Conservation (phyloP, 2,329 filamentous ascomycete species). For the Exophiala bonariae region DNA sequence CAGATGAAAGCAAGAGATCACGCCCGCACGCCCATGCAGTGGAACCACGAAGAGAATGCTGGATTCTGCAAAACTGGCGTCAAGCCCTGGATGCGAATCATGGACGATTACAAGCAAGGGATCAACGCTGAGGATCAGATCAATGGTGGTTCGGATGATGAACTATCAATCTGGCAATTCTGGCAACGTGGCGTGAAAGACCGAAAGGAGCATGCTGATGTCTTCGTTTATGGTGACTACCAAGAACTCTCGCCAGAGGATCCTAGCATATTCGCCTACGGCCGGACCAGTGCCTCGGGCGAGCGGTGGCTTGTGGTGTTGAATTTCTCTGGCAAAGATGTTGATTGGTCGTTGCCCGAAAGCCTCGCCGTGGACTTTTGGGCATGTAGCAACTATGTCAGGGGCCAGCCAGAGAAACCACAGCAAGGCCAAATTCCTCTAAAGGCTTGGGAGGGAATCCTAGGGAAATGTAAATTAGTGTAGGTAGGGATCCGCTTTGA, state of each 20-base stretch:
- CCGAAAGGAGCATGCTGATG: constrained; percentile 26
- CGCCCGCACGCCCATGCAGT: constrained; percentile 33
- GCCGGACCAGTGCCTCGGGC: constrained; percentile 13
- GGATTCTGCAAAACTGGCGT: constrained; percentile 25
- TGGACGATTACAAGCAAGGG: constrained; percentile 51
- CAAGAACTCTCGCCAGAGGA: constrained; percentile 23
- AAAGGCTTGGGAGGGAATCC: constrained; percentile 27
- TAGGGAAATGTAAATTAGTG: constrained; percentile 21
- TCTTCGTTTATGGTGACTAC: constrained; percentile 29
- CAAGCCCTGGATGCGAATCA: constrained; percentile 61
- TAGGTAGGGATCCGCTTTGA: too few species aligned
- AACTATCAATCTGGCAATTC: constrained; percentile 29
- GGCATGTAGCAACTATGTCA: constrained; percentile 24
- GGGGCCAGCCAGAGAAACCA: constrained; percentile 20
- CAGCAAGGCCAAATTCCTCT: constrained; percentile 17
- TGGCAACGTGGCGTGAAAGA: constrained; percentile 27
- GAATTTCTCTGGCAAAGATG: constrained; percentile 28
- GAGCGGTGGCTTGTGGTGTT: constrained; percentile 27
- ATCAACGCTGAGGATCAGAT: constrained; percentile 62
- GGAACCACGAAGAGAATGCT: constrained; percentile 22
- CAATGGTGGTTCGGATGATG: constrained; percentile 28
- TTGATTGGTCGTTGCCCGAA: constrained; percentile 24
- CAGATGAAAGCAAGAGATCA: constrained; percentile 34
- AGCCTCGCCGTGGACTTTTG: constrained; percentile 22
- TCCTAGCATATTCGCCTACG: constrained; percentile 24